phyloP scores from a whole-genome alignment of 1,284 basidiomycete species.

The Leccinum proliferum region DNA sequence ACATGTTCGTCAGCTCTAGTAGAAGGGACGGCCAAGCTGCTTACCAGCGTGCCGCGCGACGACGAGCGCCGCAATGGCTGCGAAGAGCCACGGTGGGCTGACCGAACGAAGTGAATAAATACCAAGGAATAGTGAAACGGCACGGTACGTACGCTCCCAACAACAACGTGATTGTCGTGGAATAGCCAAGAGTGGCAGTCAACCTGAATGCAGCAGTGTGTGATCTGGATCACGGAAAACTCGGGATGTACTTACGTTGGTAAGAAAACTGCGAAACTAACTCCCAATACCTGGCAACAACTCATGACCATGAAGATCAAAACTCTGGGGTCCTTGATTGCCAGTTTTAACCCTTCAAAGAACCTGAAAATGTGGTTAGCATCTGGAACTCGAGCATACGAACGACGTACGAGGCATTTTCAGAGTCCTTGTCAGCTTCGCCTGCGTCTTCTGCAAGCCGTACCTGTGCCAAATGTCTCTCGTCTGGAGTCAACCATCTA shows the following conservation, averaged over 20 bases:
- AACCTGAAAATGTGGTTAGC: slow-evolving; percentile 31
- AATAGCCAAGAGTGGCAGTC: slow-evolving; percentile 60
- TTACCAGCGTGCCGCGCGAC: slow-evolving; percentile 66
- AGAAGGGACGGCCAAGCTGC: slow-evolving; percentile 9
- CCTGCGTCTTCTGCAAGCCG: slow-evolving; percentile 70
- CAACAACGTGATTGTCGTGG: slow-evolving; percentile 54
- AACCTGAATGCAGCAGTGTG: slow-evolving; percentile 34
- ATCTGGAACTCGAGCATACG: not conserved
- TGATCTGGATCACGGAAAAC: slow-evolving; percentile 1
- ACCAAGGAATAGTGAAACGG: not conserved
- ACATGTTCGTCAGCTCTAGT: not conserved
- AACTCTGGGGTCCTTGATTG: slow-evolving; percentile 28
- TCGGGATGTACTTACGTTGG: slow-evolving; percentile 44
- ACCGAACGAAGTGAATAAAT: not conserved
- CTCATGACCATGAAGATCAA: slow-evolving; percentile 51
- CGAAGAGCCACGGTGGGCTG: slow-evolving; percentile 62
- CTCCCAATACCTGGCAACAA: slow-evolving; percentile 49
- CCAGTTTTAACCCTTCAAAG: slow-evolving; percentile 47
- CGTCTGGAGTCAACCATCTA: slow-evolving; percentile 53
- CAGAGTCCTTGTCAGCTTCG: slow-evolving; percentile 57
- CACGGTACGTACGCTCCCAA: slow-evolving; percentile 50
- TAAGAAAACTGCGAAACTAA: slow-evolving; percentile 72
- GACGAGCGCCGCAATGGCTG: slow-evolving; percentile 47
- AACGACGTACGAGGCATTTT: slow-evolving; percentile 45
- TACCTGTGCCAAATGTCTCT: slow-evolving; percentile 62